Base-by-base conservation (phyloP, 1,139 yeast species). In the Lodderomyces parapsilosis region DNA sequence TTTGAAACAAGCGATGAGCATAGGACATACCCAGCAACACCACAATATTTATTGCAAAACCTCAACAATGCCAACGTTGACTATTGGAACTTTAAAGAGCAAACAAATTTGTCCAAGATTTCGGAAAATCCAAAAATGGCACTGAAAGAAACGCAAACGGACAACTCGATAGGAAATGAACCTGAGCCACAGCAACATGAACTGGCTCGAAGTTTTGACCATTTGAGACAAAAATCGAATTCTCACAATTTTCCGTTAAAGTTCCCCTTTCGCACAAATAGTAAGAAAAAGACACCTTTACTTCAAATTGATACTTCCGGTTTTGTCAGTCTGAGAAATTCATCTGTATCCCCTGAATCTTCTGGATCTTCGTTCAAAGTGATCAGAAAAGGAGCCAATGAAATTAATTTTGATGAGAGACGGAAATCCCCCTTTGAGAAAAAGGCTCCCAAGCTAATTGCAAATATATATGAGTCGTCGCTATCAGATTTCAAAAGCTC, bases 331-430 rank as follows among this genome's bases (percentile, higher is more conserved):
- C 33, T 30, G 33, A 42, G 35, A 11, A 23, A 38, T 15, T 42
- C 51, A 1, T 42, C 54, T 9, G 38, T 42, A 7, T 45, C 56
- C 4, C 49, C 51, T 1, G 28, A 38, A 5, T 40, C 45, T 2
- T 25, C 40, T 6, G 41, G 43, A 13, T 17, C 23, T 11, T 68
- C 87, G 0, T 87, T 88, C 57, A 74, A 84, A 48, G 85, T 87
- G 0, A 73, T 87, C 11, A 63, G 91, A 30, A 48, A 49, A 25
- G 46, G 41, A 35, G 76, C 76, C 13, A 67, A 78, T 23, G 94
- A 86, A 56, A 86, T 88, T 45, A 90, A 89, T 62, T 87, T 88
- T 58, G 94, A 88, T 55, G 83, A 87, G 54, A 71, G 91, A 43
- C 67, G 96, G 36, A 81, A 82, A 41, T 83, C 95, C 0, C 95